Percentiles rank a stretch among this genome's conserved stretches.
Evolutionary conservation across 2,329 filamentous ascomycete genomes (phyloP).

Genomic region (Fusarium verrucosum): DNA sequence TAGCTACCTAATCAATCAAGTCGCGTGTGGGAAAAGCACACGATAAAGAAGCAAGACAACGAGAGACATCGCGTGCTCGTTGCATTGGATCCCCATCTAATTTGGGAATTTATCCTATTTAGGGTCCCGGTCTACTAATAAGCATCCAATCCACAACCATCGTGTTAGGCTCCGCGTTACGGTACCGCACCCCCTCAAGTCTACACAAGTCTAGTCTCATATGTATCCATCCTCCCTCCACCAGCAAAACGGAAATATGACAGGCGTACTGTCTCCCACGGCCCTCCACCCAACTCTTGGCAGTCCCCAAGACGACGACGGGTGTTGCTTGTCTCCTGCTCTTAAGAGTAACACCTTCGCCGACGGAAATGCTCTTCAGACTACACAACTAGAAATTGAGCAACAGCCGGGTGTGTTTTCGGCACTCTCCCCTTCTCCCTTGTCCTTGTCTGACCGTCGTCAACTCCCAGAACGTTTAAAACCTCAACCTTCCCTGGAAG

Average conservation of each 20-base stretch:
- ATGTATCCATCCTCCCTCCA: slow-evolving; percentile 32
- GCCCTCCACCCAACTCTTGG: slow-evolving; percentile 63
- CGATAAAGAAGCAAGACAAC: slow-evolving; percentile 24
- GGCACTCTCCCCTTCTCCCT: slow-evolving; percentile 15
- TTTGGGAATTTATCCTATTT: slow-evolving; percentile 18
- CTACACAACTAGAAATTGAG: slow-evolving; percentile 9
- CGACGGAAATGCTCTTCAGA: slow-evolving; percentile 15
- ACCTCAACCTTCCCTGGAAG: slow-evolving; percentile 27
- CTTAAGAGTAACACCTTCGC: slow-evolving; percentile 35
- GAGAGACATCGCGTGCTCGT: slow-evolving; percentile 33
- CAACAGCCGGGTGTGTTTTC: slow-evolving; percentile 8
- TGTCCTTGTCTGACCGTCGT: slow-evolving; percentile 18
- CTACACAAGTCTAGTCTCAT: slow-evolving; percentile 14
- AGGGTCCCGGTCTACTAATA: slow-evolving; percentile 12
- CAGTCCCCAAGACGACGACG: slow-evolving; percentile 43
- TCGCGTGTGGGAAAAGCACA: slow-evolving; percentile 25
- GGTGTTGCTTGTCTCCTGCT: slow-evolving; percentile 30
- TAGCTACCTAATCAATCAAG: too few relatives aligned
- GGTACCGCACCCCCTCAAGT: slow-evolving; percentile 15
- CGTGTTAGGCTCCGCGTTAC: slow-evolving; percentile 4
- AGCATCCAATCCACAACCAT: slow-evolving; percentile 11
- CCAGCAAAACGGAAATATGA: slow-evolving; percentile 41
- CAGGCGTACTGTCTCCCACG: slow-evolving; percentile 53
- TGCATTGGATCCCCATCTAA: slow-evolving; percentile 14
- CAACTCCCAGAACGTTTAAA: slow-evolving; percentile 22